Evolutionary conservation across 495 filamentous ascomycete species (phyloP).

Genomic region (Penicillium bialowiezense): DNA sequence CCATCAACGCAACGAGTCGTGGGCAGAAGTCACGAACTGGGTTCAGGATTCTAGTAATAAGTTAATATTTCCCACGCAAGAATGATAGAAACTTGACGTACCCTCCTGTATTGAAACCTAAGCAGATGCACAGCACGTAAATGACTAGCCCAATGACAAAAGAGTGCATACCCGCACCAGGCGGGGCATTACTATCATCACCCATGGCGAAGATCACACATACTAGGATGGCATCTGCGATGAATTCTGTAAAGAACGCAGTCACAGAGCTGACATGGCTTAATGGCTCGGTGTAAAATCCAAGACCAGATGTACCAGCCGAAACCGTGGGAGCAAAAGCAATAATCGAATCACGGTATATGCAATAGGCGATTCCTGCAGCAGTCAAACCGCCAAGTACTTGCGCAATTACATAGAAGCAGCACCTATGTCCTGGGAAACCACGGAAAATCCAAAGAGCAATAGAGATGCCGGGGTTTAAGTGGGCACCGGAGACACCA

Average conservation of each 20-base stretch:
- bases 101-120: conserved; percentile 26
- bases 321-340: conserved; percentile 1
- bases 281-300: background rate
- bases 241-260: conserved; percentile 52
- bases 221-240: conserved; percentile 49
- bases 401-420: conserved; percentile 12
- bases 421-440: conserved; percentile 13
- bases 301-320: conserved; percentile 1
- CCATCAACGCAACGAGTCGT: conserved; percentile 46
- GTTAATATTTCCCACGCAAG: conserved; percentile 41
- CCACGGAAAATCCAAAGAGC: conserved; percentile 16
- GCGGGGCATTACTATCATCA: conserved; percentile 44
- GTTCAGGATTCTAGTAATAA: conserved; percentile 49
- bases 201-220: conserved; percentile 55
- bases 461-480: conserved; percentile 17
- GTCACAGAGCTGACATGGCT: background rate
- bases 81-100: background rate
- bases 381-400: conserved; percentile 13
- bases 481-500: conserved; percentile 17
- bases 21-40: conserved; percentile 57
- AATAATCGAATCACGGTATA: conserved; percentile 17
- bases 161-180: conserved; percentile 42
- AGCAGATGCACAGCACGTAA: conserved; percentile 9
- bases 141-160: conserved; percentile 53
- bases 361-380: conserved; percentile 13